These are phyloP conservation scores for Aspergillus sp. DNA, from an alignment of 2,329 filamentous ascomycete species.

Conservation along the genomic window DNA sequence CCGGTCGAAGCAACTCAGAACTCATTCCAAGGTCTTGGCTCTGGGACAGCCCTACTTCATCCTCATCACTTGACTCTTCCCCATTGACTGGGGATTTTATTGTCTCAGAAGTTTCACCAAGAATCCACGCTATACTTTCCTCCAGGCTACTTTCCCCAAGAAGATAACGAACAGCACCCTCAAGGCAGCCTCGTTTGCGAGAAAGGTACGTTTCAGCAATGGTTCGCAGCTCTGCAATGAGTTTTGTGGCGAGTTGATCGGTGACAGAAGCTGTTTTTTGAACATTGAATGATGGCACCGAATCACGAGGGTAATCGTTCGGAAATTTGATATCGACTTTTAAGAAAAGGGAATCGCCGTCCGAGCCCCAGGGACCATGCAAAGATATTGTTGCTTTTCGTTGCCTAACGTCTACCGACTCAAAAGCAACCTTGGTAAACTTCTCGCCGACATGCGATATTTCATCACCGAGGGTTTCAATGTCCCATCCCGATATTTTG, in stretches of 20 bases:
- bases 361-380: slow-evolving; percentile 56
- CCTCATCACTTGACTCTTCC: slow-evolving; percentile 73
- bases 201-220: slow-evolving; percentile 53
- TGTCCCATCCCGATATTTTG: slow-evolving; percentile 52
- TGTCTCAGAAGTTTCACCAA: slow-evolving; percentile 54
- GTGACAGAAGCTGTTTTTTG: slow-evolving; percentile 56
- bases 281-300: slow-evolving; percentile 49
- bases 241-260: slow-evolving; percentile 44
- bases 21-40: slow-evolving; percentile 44
- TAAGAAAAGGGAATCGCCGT: slow-evolving; percentile 50
- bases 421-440: slow-evolving; percentile 57
- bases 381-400: slow-evolving; percentile 53
- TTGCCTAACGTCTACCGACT: slow-evolving; percentile 52
- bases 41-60: slow-evolving; percentile 52
- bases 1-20: slow-evolving; percentile 48
- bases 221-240: slow-evolving; percentile 48
- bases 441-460: slow-evolving; percentile 58
- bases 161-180: slow-evolving; percentile 58
- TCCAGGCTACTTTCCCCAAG: slow-evolving; percentile 56
- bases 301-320: slow-evolving; percentile 48
- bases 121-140: slow-evolving; percentile 49
- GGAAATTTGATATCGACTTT: slow-evolving; percentile 57
- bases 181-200: slow-evolving; percentile 53
- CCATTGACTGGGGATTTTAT: slow-evolving; percentile 39
- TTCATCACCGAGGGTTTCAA: slow-evolving; percentile 55